These are phyloP conservation scores for Marsdenia floribunda DNA, from an alignment of 257 asterid species.

Conservation along the genomic window DNA sequence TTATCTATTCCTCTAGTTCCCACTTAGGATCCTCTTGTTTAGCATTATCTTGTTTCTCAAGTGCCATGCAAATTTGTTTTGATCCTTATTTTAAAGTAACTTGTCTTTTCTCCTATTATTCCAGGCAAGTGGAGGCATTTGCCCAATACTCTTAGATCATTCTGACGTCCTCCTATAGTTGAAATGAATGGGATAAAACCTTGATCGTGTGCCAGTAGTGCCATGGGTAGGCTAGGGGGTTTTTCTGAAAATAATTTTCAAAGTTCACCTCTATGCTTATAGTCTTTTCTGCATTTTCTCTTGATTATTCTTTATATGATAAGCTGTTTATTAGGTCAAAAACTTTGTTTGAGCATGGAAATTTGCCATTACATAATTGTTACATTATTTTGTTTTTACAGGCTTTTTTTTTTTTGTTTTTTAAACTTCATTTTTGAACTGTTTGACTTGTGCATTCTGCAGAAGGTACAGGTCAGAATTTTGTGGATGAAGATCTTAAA, in stretches of 20 bases:
- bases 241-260: not conserved
- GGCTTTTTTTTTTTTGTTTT: not conserved
- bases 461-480: constrained; percentile 42
- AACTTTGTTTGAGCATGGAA: not conserved
- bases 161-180: not conserved
- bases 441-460: constrained; percentile 9
- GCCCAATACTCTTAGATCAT: not conserved
- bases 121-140: not conserved
- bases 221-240: not conserved
- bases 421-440: not conserved
- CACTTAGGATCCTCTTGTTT: not conserved
- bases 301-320: not conserved
- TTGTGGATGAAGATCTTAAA: constrained; percentile 20
- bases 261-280: not conserved
- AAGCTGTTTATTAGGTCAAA: not conserved
- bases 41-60: not conserved
- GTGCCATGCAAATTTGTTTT: not conserved
- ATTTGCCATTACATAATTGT: not conserved
- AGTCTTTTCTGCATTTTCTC: not conserved
- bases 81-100: not conserved
- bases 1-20: not conserved
- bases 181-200: not conserved
- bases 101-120: not conserved
- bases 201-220: not conserved
- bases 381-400: not conserved